Percentiles rank a stretch among this genome's conserved stretches.
These are phyloP conservation scores for Clarkia xantiana DNA, from an alignment of 345 rosid species.

Conservation along the genomic window DNA sequence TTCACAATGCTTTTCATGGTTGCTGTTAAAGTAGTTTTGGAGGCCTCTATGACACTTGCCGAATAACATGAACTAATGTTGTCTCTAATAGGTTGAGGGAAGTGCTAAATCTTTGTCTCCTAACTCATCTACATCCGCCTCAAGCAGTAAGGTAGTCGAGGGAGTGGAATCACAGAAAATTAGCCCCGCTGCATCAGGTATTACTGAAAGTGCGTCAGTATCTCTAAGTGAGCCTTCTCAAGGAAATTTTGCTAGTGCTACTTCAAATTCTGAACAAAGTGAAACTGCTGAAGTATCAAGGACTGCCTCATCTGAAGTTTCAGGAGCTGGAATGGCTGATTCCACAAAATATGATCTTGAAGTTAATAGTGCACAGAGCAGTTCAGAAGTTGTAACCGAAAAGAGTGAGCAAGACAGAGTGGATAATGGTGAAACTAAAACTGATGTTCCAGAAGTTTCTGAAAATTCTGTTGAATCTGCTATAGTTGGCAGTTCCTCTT, in stretches of 20 bases:
- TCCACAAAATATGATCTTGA: constrained; percentile 8
- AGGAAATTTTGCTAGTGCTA: constrained; percentile 10
- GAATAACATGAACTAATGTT: neutral
- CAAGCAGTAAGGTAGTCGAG: constrained; percentile 15
- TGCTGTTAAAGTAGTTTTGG: no score
- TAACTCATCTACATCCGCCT: constrained; percentile 14
- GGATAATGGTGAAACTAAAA: neutral
- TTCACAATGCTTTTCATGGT: neutral
- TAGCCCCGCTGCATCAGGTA: constrained; percentile 10
- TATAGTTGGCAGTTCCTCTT: neutral
- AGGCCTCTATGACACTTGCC: no score
- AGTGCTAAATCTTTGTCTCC: constrained; percentile 12
- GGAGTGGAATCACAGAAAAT: constrained; percentile 16
- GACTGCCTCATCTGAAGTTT: constrained; percentile 18
- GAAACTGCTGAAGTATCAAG: constrained; percentile 15
- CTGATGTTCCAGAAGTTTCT: no score
- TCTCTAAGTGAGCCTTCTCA: constrained; percentile 14
- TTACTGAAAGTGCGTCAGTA: constrained; percentile 15
- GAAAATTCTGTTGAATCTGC: neutral
- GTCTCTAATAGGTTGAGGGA: constrained; percentile 18
- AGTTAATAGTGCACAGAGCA: neutral
- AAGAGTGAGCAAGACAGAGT: constrained; percentile 10
- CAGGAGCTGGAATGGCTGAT: constrained; percentile 10
- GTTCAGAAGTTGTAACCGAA: neutral
- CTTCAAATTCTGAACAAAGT: constrained; percentile 16